phyloP scores from a whole-genome alignment of 768 basidiomycete genomes.

The Pisolithus tinctorius region DNA sequence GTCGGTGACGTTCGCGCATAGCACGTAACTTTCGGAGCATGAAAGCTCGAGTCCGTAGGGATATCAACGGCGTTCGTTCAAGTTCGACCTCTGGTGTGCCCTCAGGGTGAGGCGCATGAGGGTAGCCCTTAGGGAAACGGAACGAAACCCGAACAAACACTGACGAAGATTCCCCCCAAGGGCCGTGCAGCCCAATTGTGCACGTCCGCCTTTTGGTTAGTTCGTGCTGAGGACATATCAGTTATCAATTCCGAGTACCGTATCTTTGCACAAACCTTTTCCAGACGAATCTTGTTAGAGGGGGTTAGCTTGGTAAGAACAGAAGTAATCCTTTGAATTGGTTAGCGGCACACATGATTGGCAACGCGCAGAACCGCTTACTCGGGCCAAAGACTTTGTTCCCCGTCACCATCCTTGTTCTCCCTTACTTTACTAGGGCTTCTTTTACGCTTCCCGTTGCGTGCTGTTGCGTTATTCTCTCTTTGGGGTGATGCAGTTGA shows the following conservation, averaged over 20 bases:
- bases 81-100: constrained; percentile 73
- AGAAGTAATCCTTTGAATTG: constrained; percentile 52
- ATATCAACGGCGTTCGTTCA: constrained; percentile 76
- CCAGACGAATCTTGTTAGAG: constrained; percentile 71
- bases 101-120: constrained; percentile 51
- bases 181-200: constrained; percentile 81
- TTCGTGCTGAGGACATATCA: constrained; percentile 42
- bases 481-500: constrained; percentile 30
- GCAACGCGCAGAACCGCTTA: constrained; percentile 25
- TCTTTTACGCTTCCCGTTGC: constrained; percentile 29
- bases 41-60: constrained; percentile 67
- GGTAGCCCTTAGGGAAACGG: constrained; percentile 82
- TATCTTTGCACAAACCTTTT: constrained; percentile 50
- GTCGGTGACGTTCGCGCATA: constrained; percentile 65
- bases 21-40: constrained; percentile 71
- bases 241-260: background rate
- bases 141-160: constrained; percentile 87
- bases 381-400: constrained; percentile 68
- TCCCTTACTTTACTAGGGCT: constrained; percentile 39
- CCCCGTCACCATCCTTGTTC: constrained; percentile 26
- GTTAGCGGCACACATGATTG: background rate
- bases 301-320: constrained; percentile 56
- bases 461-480: constrained; percentile 8
- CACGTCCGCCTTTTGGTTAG: constrained; percentile 69
- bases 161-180: constrained; percentile 83